Base-by-base conservation (phyloP, 352 stramenopile genomes). In the Pythium graminicola region DNA sequence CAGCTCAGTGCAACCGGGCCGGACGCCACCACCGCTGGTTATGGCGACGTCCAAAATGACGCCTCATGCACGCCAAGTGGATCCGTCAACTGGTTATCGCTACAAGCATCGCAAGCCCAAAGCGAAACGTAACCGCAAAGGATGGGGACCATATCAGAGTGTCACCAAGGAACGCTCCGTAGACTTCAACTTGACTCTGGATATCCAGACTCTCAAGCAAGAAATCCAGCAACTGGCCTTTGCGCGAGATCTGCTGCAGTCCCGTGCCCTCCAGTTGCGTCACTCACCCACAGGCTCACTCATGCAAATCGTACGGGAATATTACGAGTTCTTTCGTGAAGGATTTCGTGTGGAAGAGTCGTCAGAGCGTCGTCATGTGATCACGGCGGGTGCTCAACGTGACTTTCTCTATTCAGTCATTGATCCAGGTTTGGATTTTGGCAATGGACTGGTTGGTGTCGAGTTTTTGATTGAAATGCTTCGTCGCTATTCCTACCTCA, bases 151-250 rank as follows among this genome's bases (percentile, higher is more conserved):
- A 6, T 75, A 62, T 54, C 53, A 62, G 33, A 72, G 64, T 20
- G 53, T 72, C 11, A 13, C 58, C 32, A 70, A 66, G 35, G 63
- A 76, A 48, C 58, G 68, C 6, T 67, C 65, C 6, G 52, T 73
- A n/a, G 66, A 65, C 31, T 75, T 78, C 50, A 78, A 75, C 40
- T 56, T 78, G 14, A 75, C 54, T 44, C 66, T 78, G 14, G 66
- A 78, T 57, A 62, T 78, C 42, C 61, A 78, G 47, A 48, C 48
- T 17, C 53, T 78, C 13, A 46, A 52, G 40, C 66, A 78, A 23
- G 55, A 75, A 42, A 62, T 76, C 38, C 35, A 42, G 35, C 35
- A 42, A 17, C 35, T 42, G 14, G 22, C 10, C 11, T 50, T 43
- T 16, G 9, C 54, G 36, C 60, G 62, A 24, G 50, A 62, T 16